A percentile compares a stretch with the other conserved stretches of the same genome.
Conservation (phyloP, 2,329 filamentous ascomycete species). For the Colletotrichum lini region DNA sequence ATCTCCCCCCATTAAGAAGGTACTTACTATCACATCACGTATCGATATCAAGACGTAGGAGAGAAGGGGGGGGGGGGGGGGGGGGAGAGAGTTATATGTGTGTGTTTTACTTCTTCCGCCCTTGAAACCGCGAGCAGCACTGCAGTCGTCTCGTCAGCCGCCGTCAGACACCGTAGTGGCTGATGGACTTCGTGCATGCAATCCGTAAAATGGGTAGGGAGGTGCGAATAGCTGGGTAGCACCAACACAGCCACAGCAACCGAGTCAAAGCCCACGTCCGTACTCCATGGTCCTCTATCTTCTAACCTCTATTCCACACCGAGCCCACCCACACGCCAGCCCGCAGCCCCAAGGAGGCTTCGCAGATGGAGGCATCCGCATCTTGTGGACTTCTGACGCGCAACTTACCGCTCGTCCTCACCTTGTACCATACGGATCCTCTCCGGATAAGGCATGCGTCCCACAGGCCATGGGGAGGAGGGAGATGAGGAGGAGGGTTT, state of each 20-base stretch:
- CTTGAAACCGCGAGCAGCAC: conserved; percentile 7
- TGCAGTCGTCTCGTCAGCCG: background rate
- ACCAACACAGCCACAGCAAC: conserved; percentile 7
- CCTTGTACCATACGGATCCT: background rate
- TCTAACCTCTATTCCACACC: background rate
- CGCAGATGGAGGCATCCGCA: conserved; percentile 18
- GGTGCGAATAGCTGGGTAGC: too few relatives aligned
- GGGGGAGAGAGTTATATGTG: too few relatives aligned
- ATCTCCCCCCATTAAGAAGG: conserved; percentile 17
- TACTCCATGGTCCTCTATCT: too few relatives aligned
- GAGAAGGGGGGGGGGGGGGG: too few relatives aligned
- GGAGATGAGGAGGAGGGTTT: background rate
- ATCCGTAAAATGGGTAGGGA: too few relatives aligned
- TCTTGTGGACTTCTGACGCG: background rate
- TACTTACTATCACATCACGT: conserved; percentile 13
- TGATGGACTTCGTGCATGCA: conserved; percentile 11
- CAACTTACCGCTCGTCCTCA: background rate
- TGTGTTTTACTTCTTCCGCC: background rate
- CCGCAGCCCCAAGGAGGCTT: conserved; percentile 13
- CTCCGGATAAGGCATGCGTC: background rate
- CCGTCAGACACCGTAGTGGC: conserved; percentile 6
- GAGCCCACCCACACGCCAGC: background rate
- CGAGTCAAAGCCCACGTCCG: conserved; percentile 11
- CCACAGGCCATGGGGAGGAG: conserved; percentile 5
- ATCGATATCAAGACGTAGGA: background rate